Evolutionary conservation across 306 rosid species (phyloP), one percentile per base, ranked within the genome.

Genomic region (Mucuna pruriens): DNA sequence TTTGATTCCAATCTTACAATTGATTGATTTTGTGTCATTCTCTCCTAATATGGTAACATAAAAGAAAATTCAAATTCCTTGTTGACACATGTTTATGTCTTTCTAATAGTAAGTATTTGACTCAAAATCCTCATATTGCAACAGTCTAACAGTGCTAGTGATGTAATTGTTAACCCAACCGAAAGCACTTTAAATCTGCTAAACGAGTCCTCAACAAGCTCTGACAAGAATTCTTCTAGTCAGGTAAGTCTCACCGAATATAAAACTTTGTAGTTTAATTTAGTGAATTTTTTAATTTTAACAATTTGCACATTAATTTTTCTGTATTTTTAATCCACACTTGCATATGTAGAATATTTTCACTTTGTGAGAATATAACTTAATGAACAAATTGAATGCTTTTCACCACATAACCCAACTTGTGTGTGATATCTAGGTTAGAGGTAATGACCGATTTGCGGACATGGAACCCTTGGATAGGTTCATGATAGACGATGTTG

Each of bases 181-280:
- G 57, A 29, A 58, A 20, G 25, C 44, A 68, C 49, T 23, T 10
- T 4, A 17, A 69, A 68, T 22, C 19, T 48, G 11, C 19, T 54
- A 10, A 51, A 61, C 8, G 58, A 61, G 70, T n/a, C 52, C 26
- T 4, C 57, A 69, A 31, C 39, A 19, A 16, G 22, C 65, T 29
- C 45, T 2, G 9, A 22, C 22, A 44, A 61, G 36, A 62, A 29
- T 29, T 36, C 57, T 29, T 36, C 57, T 29, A 51, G 40, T 22
- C 22, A 51, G 82, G 87, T 17, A 61, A 69, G 82, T 75, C 20
- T 75, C 52, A 66, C 0, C 6, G 20, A 9, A 48, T 42, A 22
- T 10, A 11, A 31, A 73, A 44, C 13, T 33, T 36, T 16, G 6
- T 9, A 9, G 26, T 49, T 25, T 10, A 6, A 66, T 9, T 7